phyloP scores from a whole-genome alignment of 2,329 filamentous ascomycete genomes.

The Diplocarpon rosae region DNA sequence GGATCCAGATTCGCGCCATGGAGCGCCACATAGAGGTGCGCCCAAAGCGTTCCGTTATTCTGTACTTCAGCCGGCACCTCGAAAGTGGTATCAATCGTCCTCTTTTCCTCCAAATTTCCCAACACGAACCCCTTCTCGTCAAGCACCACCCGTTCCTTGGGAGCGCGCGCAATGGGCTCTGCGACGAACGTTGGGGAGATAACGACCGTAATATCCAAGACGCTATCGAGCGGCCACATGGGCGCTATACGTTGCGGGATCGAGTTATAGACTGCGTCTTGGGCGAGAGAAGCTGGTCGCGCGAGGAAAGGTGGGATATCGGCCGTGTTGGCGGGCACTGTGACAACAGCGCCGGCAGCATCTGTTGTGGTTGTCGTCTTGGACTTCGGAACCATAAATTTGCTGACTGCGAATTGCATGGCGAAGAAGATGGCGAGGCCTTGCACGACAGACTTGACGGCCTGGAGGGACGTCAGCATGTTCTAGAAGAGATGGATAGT shows the following conservation, averaged over 20 bases:
- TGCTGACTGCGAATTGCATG: conserved; percentile 46
- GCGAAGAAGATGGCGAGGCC: conserved; percentile 43
- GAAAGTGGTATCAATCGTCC: conserved; percentile 68
- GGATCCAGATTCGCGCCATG: conserved; percentile 70
- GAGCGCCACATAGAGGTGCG: conserved; percentile 82
- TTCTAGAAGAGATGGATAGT: neutral
- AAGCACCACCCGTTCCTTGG: conserved; percentile 60
- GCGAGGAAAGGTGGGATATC: conserved; percentile 54
- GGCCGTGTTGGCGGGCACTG: conserved; percentile 41
- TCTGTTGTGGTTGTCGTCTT: conserved; percentile 34
- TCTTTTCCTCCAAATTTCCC: conserved; percentile 68
- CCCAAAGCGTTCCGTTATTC: conserved; percentile 87
- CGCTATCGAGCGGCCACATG: conserved; percentile 73
- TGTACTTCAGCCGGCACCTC: conserved; percentile 69
- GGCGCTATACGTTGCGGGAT: conserved; percentile 67
- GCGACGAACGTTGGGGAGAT: conserved; percentile 66
- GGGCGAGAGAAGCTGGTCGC: conserved; percentile 48
- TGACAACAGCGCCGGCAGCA: conserved; percentile 42
- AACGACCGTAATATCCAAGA: conserved; percentile 75
- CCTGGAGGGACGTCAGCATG: conserved; percentile 11
- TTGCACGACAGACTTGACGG: conserved; percentile 34
- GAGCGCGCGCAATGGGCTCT: conserved; percentile 52
- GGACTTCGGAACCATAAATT: conserved; percentile 38
- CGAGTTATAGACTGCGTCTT: conserved; percentile 50
- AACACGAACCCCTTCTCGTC: conserved; percentile 71